Evolutionary conservation across 257 asterid species (phyloP).

Genomic region (Anisodus acutangulus): DNA sequence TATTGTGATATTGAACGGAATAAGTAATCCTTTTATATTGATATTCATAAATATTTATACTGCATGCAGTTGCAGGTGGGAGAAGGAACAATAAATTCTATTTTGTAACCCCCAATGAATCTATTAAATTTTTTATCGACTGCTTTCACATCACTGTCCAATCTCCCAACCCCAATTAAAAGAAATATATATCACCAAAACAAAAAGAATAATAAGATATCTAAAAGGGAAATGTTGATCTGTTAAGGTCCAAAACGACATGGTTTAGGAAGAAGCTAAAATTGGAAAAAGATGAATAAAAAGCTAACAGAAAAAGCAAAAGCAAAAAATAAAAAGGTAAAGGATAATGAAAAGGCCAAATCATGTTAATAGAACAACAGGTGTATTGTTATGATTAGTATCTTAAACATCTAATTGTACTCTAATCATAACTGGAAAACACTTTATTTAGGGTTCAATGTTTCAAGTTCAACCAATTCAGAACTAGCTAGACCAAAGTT

Average conservation of each 20-base stretch:
- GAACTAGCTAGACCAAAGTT: too few species aligned
- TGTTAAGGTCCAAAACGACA: slow-evolving; percentile 1
- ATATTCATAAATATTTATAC: background rate
- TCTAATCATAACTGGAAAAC: background rate
- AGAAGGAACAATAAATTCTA: slow-evolving; percentile 31
- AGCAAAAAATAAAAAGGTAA: background rate
- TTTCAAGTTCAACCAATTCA: too few species aligned
- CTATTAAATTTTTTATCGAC: slow-evolving; percentile 6
- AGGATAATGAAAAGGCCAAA: background rate
- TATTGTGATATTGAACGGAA: slow-evolving; percentile 3
- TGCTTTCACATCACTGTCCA: slow-evolving; percentile 30
- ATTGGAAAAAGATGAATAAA: background rate
- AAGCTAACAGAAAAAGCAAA: background rate
- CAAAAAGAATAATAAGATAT: background rate
- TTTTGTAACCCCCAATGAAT: slow-evolving; percentile 26
- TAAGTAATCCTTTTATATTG: background rate
- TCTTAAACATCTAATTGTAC: background rate
- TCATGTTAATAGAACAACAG: background rate
- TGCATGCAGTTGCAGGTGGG: slow-evolving; percentile 32
- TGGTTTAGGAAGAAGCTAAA: background rate
- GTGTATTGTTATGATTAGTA: background rate
- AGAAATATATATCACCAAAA: background rate
- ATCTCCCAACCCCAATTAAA: background rate
- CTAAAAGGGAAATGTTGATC: background rate
- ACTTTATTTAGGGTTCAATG: background rate